These are phyloP conservation scores for Berberis thunbergii DNA, from an alignment of 164 flowering plant species.

Conservation along the genomic window DNA sequence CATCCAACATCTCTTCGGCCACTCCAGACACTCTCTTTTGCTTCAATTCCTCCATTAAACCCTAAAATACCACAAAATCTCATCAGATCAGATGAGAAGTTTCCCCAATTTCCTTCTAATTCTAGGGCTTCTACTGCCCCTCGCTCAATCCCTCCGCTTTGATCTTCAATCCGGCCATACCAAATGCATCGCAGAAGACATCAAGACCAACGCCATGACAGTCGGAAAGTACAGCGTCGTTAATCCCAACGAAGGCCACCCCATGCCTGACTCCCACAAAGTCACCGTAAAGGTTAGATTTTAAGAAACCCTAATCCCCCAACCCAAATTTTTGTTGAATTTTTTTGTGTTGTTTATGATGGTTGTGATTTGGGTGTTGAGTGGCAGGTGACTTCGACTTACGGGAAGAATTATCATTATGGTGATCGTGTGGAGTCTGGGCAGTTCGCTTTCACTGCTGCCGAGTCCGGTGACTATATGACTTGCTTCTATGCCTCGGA, in stretches of 20 bases:
- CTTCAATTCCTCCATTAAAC: no score
- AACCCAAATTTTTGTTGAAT: neutral
- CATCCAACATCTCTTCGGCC: no score
- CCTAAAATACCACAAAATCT: no score
- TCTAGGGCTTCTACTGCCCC: constrained; percentile 7
- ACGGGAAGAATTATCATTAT: constrained; percentile 47
- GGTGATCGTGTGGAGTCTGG: constrained; percentile 51
- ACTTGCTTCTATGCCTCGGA: constrained; percentile 54
- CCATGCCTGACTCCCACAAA: constrained; percentile 46
- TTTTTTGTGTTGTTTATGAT: neutral
- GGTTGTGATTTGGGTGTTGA: neutral
- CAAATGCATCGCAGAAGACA: constrained; percentile 74
- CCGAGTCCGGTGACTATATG: constrained; percentile 60
- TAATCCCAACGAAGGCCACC: constrained; percentile 36
- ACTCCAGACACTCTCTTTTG: no score
- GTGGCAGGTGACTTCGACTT: constrained; percentile 53
- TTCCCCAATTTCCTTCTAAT: constrained; percentile 3
- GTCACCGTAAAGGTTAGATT: constrained; percentile 23
- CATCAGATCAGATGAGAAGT: neutral
- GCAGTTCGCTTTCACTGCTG: constrained; percentile 62
- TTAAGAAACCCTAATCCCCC: neutral
- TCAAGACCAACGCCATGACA: constrained; percentile 50
- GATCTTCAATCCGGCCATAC: constrained; percentile 52
- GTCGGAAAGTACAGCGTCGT: constrained; percentile 56
- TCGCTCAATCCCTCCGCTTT: constrained; percentile 42